Percentiles rank a stretch among this genome's conserved stretches.
Evolutionary conservation across 2,329 filamentous ascomycete species (phyloP).

Genomic region (Paecilomyces formosus): DNA sequence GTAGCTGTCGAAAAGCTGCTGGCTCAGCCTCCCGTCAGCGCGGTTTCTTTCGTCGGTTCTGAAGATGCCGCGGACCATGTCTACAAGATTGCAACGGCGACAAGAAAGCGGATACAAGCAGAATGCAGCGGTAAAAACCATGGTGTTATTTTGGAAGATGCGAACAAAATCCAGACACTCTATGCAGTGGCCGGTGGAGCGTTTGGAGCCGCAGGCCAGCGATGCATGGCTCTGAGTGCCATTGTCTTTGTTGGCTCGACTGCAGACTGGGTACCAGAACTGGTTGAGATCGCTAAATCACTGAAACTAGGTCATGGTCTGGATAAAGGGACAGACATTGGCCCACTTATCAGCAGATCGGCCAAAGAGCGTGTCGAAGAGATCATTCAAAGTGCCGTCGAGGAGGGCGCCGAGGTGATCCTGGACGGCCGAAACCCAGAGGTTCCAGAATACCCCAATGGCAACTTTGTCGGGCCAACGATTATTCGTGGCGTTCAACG

Average conservation of each 20-base stretch:
- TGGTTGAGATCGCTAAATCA: constrained; percentile 54
- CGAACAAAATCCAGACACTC: constrained; percentile 61
- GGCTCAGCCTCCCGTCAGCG: constrained; percentile 61
- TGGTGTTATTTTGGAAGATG: constrained; percentile 58
- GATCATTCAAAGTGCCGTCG: constrained; percentile 5
- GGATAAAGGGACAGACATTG: constrained; percentile 38
- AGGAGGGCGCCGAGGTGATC: constrained; percentile 4
- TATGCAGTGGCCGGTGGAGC: constrained; percentile 61
- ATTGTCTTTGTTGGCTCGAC: constrained; percentile 59
- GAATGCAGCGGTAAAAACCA: constrained; percentile 66
- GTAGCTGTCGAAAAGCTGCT: constrained; percentile 63
- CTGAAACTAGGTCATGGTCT: constrained; percentile 57
- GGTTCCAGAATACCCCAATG: constrained; percentile 1
- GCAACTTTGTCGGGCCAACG: constrained; percentile 46
- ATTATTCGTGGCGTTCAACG: constrained; percentile 59
- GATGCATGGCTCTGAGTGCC: constrained; percentile 63
- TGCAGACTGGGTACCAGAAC: constrained; percentile 57
- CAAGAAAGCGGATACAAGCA: constrained; percentile 63
- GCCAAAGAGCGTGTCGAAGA: constrained; percentile 4
- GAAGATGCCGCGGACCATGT: constrained; percentile 66
- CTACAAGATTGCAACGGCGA: constrained; percentile 58
- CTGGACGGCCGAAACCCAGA: constrained; percentile 4
- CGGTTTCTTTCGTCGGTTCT: constrained; percentile 60
- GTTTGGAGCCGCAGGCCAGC: constrained; percentile 61
- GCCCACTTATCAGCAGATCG: not conserved